Evolutionary conservation across 192 early-diverging fungal species (phyloP), one percentile per base, ranked within the genome.

Genomic region (Backusella luteola): DNA sequence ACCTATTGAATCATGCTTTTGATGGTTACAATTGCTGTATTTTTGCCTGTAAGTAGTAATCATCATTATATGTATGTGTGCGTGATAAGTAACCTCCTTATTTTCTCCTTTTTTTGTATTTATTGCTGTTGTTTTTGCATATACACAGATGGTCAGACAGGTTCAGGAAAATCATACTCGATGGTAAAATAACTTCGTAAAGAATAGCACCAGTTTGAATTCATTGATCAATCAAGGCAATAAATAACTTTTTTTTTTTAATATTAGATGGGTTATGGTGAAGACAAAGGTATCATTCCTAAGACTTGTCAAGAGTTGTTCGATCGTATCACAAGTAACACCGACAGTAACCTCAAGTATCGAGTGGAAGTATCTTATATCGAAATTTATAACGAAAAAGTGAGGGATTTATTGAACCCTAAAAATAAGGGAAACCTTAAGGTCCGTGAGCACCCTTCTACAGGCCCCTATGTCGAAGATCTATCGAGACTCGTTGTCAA

Each of bases 381-480:
- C 56, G 97, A 98, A 81, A 95, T 97, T 34, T 96, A 96, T 79
- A 94, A 93, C 74, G 95, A 96, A 78, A 85, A 87, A 14, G 94
- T 96, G 21, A 85, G 90, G 1, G 95, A 96, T 84, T 77, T 96
- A 38, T 85, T 96, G 6, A 94, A 92, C 71, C 93, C 93, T 36
- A 89, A 89, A 71, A 87, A 91, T 23, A 86, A 91, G 35, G 88
- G 86, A 21, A 90, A 89, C 52, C 85, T 96, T 68, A 90, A 92
- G 32, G 93, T 98, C 4, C 89, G 94, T 44, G 93, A 95, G 80
- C 93, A 93, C 75, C 94, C 94, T 2, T 86, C 87, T 15, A 80
- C 90, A 3, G 93, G 91, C 1, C 95, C 96, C 0, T 98, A 97
- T 78, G 96, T 97, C 46, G 96, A 97, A 82, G 97, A 97, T 77